Percentiles rank a stretch among this genome's conserved stretches.
phyloP scores from a whole-genome alignment of 2,329 filamentous ascomycete species.

The Aspergillus persii region DNA sequence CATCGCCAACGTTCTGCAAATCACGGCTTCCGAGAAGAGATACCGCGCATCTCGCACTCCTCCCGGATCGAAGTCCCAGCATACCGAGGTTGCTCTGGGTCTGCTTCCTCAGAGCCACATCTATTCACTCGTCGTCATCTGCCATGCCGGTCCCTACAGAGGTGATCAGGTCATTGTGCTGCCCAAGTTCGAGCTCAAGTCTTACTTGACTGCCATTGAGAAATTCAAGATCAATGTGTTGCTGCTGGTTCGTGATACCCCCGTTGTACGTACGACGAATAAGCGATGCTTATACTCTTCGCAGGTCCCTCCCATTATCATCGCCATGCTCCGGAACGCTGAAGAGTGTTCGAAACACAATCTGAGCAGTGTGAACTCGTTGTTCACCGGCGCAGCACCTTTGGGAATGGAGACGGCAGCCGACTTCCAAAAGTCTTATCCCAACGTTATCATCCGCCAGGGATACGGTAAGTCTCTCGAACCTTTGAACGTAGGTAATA shows the following conservation, averaged over 20 bases:
- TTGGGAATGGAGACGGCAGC: constrained; percentile 69
- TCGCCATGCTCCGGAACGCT: constrained; percentile 67
- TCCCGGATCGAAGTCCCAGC: constrained; percentile 47
- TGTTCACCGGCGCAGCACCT: constrained; percentile 77
- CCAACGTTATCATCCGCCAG: constrained; percentile 65
- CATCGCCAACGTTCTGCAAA: constrained; percentile 71
- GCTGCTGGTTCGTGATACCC: constrained; percentile 53
- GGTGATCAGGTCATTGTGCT: constrained; percentile 73
- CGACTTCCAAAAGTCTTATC: constrained; percentile 61
- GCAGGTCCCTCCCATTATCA: constrained; percentile 76
- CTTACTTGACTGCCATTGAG: constrained; percentile 63
- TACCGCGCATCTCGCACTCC: constrained; percentile 22
- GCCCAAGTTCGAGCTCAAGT: constrained; percentile 69
- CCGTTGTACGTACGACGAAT: not conserved
- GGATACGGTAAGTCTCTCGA: constrained; percentile 59
- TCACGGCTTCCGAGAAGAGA: constrained; percentile 50
- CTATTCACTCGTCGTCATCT: constrained; percentile 71
- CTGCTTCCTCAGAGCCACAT: constrained; percentile 81
- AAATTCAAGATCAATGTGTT: constrained; percentile 66
- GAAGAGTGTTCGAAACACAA: constrained; percentile 65
- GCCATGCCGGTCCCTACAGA: constrained; percentile 63
- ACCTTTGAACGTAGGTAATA: not conserved
- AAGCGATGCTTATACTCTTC: not conserved
- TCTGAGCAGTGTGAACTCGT: constrained; percentile 61
- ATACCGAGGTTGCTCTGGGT: constrained; percentile 59